phyloP scores from a whole-genome alignment of 148 eudicot genomes.

The Silene latifolia region DNA sequence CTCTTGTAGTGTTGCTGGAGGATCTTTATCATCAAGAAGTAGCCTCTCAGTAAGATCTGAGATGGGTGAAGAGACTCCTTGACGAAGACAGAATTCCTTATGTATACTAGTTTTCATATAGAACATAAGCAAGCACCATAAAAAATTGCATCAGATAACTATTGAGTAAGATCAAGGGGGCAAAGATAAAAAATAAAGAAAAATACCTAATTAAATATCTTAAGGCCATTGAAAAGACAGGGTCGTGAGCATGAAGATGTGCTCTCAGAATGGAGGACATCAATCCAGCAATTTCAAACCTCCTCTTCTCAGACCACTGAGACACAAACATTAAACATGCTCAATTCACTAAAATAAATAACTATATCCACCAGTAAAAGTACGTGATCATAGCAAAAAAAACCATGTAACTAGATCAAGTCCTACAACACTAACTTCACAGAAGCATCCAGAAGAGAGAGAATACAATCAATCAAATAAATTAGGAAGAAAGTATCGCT shows the following conservation, averaged over 20 bases:
- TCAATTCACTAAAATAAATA: neutral
- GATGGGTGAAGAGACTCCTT: slow-evolving; percentile 83
- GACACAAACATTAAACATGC: slow-evolving; percentile 24
- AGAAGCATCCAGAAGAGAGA: neutral
- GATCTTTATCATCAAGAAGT: slow-evolving; percentile 91
- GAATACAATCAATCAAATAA: neutral
- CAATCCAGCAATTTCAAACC: slow-evolving; percentile 86
- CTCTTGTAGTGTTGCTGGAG: slow-evolving; percentile 72
- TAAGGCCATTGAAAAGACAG: slow-evolving; percentile 73
- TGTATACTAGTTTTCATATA: slow-evolving; percentile 56
- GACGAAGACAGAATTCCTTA: slow-evolving; percentile 80
- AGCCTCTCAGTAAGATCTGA: slow-evolving; percentile 90
- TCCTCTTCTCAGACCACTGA: slow-evolving; percentile 89
- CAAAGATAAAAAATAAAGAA: neutral
- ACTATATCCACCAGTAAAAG: neutral
- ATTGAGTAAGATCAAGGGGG: slow-evolving; percentile 1
- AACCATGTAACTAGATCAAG: neutral
- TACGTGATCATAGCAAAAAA: slow-evolving; percentile 2
- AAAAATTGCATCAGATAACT: slow-evolving; percentile 2
- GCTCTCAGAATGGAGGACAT: slow-evolving; percentile 78
- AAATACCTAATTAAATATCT: slow-evolving; percentile 84
- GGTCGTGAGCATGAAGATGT: slow-evolving; percentile 86
- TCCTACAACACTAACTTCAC: neutral
- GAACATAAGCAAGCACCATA: neutral
- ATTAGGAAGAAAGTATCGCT: neutral